Base-by-base conservation (phyloP, 2,329 filamentous ascomycete species). In the Calonectria honghensis region DNA sequence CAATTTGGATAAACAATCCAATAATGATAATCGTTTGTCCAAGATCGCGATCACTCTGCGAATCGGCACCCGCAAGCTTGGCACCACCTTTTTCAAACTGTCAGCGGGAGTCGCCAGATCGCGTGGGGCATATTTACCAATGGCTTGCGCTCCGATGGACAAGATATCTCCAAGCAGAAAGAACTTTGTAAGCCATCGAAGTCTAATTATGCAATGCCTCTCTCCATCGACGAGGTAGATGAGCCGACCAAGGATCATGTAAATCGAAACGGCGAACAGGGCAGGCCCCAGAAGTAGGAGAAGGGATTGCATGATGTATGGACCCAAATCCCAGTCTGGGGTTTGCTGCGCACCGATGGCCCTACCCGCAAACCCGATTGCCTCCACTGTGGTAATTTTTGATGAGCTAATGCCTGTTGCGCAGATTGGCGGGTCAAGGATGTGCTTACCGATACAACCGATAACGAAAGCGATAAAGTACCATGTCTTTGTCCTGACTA, bases 1-100 rank as follows among this genome's bases (percentile, higher is more conserved):
- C 39, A 16, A 92, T 84, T 76, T 92, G 90, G 3, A 91, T 79
- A 11, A 87, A 81, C 1, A 92, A 81, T 4, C 90, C 90, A 4
- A 77, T 86, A 14, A 91, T 82, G 18, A 91, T 87, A 52, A 91
- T 81, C 5, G 85, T 84, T 67, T 88, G 80, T 45, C 87, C 88
- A 1, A 79, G 76, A 20, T 75, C 45, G 7, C 67, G 18, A 16
- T 67, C 37, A 9, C 37, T 32, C 29, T 64, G 9, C 1, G 52
- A 50, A 7, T 66, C 35, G 5, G 64, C 73, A n/a, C n/a, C 54
- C n/a, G 67, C 32, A 41, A 71, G 61, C 14, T 35, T 68, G 7
- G 41, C 68, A 18, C 72, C 72, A 39, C 72, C 67, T 70, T n/a
- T 11, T 18, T 6, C 18, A 65, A 9, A 35, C 14, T 14, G 1